These are phyloP conservation scores for Podila horticola DNA, from an alignment of 192 early-diverging fungal species.

Conservation along the genomic window DNA sequence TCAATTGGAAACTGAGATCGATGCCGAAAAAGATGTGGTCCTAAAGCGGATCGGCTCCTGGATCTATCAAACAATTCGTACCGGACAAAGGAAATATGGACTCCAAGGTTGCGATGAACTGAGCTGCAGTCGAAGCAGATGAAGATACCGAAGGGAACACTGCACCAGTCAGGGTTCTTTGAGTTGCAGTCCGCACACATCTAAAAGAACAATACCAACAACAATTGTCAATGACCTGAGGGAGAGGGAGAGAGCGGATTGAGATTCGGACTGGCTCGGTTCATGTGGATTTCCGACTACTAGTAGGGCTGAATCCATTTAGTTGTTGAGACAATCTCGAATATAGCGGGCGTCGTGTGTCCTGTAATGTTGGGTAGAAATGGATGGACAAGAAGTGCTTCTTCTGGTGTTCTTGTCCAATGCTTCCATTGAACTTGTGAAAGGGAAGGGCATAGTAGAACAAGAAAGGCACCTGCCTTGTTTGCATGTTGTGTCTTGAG, in stretches of 20 bases:
- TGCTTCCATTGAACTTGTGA: neutral
- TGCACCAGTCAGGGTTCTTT: slow-evolving; percentile 96
- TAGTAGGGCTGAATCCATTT: neutral
- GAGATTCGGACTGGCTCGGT: neutral
- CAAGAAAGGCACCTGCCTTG: slow-evolving; percentile 49
- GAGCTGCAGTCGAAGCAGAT: slow-evolving; percentile 97
- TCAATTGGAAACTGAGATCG: neutral
- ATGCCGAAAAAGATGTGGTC: neutral
- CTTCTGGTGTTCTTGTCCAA: no score
- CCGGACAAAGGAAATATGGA: slow-evolving; percentile 98
- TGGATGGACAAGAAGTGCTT: no score
- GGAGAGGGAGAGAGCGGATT: neutral
- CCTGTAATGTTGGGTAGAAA: no score
- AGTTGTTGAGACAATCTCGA: neutral
- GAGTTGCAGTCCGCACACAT: slow-evolving; percentile 95
- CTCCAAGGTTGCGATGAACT: slow-evolving; percentile 96
- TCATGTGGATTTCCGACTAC: no score
- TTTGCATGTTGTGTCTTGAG: slow-evolving; percentile 61
- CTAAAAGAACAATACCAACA: slow-evolving; percentile 44
- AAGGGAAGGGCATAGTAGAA: neutral
- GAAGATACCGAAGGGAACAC: slow-evolving; percentile 94
- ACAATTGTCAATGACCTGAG: neutral
- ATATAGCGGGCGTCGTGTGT: no score
- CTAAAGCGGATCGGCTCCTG: neutral
- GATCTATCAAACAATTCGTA: slow-evolving; percentile 31